Evolutionary conservation across 371 early-diverging fungal species (phyloP).

Genomic region (Entomophthora muscae): DNA sequence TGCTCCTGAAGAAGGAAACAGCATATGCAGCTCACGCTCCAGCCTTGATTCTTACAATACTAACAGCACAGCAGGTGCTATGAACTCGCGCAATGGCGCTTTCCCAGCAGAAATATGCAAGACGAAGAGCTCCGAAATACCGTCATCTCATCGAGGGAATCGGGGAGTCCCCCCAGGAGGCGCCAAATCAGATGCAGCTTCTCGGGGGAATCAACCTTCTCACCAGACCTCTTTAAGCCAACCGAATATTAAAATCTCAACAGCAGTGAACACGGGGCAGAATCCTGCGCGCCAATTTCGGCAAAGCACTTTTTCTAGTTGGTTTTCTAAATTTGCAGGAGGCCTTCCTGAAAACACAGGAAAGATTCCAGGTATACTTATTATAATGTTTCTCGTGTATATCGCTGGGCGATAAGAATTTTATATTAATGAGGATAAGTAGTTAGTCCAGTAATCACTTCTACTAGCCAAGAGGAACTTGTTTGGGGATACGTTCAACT

Average conservation of each 20-base stretch:
- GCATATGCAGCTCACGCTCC: not conserved
- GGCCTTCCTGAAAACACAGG: not conserved
- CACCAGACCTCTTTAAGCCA: not conserved
- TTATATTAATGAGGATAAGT: not conserved
- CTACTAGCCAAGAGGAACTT: not conserved
- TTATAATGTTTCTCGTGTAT: too few relatives aligned
- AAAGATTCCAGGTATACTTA: not conserved
- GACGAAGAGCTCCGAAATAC: not conserved
- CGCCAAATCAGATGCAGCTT: not conserved
- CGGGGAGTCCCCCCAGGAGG: not conserved
- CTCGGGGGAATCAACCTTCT: not conserved
- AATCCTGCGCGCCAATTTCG: not conserved
- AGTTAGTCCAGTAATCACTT: not conserved
- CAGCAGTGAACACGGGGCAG: not conserved
- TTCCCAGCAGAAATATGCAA: not conserved
- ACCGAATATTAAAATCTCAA: not conserved
- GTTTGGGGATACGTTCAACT: not conserved
- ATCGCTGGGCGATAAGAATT: too few relatives aligned
- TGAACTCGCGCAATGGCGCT: not conserved
- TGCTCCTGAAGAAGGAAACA: not conserved
- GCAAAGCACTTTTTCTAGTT: not conserved
- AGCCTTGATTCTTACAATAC: not conserved
- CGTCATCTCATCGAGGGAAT: not conserved
- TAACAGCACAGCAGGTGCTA: not conserved
- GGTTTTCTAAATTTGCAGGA: not conserved